Evolutionary conservation across 768 basidiomycete genomes (phyloP), one percentile per base, ranked within the genome.

Genomic region (Exidia glandulosa): DNA sequence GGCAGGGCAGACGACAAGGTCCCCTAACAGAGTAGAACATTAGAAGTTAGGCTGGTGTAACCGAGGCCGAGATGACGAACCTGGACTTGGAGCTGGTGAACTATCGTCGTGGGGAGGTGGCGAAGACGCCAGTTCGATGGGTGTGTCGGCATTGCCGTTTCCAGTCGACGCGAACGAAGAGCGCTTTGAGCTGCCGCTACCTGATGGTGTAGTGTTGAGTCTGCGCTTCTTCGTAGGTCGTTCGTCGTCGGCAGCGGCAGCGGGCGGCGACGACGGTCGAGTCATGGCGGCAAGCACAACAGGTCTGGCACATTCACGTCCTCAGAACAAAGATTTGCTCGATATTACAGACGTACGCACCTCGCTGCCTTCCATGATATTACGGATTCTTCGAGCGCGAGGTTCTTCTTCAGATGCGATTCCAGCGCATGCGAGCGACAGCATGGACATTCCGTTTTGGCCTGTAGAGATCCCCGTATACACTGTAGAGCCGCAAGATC

Each of bases 331-430:
- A 31, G 29, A 30, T 37, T 3, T 32, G 13, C 10, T 3, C n/a
- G n/a, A 19, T 25, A 58, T n/a, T 47, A 36, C 12, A 27, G 19
- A 25, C 12, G 16, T 23, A 3, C 77, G 57, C 62, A 90, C 90
- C 90, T 82, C 25, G 85, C 81, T 34, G 70, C 70, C 61, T 81
- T 81, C 88, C 90, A 93, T n/a, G 82, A 76, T n/a, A 75, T 71
- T 2, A 88, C 80, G 12, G 78, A 78, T 61, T 83, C 85, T 68
- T 89, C 90, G 50, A 92, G 68, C n/a, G 73, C 77, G n/a, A 81
- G 74, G 66, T 88, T 88, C 36, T 81, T 77, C 63, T 87, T 73
- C 59, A 93, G 73, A 50, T 86, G 81, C 2, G 77, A 77, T 67
- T 90, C 88, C 13, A 76, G 76, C 0, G 79, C 71, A 3, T 70